Base-by-base conservation (phyloP, 2,329 filamentous ascomycete genomes). In the Ceratocystis huliohia region DNA sequence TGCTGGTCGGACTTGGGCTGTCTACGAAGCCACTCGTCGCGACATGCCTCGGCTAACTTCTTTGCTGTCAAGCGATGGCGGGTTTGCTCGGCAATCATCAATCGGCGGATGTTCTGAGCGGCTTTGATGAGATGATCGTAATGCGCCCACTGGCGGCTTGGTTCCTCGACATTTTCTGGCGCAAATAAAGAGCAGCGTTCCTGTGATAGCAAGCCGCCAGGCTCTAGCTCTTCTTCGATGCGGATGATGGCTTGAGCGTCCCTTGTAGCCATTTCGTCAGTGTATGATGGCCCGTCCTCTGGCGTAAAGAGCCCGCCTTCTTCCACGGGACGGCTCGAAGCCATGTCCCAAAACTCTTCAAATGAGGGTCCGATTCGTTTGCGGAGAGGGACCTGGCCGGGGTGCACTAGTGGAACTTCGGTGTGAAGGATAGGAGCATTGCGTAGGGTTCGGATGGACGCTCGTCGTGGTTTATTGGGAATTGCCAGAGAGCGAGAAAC, bases 91-190 rank as follows among this genome's bases (percentile, higher is more conserved):
- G 85, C 83, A 2, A 87, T 76, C 77, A 97, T 84, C 45, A 97
- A 80, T 71, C 86, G 88, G 61, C 89, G 85, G 71, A 97, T 93
- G 71, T 92, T 88, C 13, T 87, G 73, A 67, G 88, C 87, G 69
- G 96, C 92, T 61, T 87, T 86, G 59, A 88, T 80, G 65, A 97
- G 81, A 73, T 97, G 89, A 72, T 97, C 92, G 72, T 85, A 83
- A 70, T 95, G 91, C n/a, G 88, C 86, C 79, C 90, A 97, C 72
- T 94, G 90, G 64, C 83, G 81, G 0, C 85, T 83, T 0, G 89
- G 89, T 71, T 95, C 88, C 66, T 89, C 86, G 68, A 78, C 78
- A 13, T 84, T 79, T 69, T 94, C 89, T 0, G 89, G 88, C 20
- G 86, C 81, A 71, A 89, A 94, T 28, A 87, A 77, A 1, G 86